A percentile compares a stretch with the other conserved stretches of the same genome.
These are phyloP conservation scores for Nakazawaea pomicola DNA, from an alignment of 805 yeast genomes.

Conservation along the genomic window DNA sequence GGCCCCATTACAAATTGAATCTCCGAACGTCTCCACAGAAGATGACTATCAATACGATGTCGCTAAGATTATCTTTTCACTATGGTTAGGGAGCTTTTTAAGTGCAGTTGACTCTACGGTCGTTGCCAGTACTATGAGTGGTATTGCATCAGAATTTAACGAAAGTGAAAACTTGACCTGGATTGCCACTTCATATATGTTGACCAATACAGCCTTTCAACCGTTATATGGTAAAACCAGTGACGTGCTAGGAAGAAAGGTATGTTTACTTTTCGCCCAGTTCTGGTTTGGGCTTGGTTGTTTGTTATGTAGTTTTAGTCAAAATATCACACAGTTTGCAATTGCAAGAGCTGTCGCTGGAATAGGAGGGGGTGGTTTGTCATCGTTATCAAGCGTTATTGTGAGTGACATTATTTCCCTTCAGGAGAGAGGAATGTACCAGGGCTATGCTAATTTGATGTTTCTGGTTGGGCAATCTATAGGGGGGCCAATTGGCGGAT, in stretches of 20 bases:
- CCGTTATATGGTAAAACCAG: conserved; percentile 68
- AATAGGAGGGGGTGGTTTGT: conserved; percentile 53
- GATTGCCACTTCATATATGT: conserved; percentile 68
- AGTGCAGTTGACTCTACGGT: conserved; percentile 57
- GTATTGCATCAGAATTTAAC: conserved; percentile 55
- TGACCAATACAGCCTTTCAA: conserved; percentile 70
- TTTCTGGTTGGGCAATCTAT: conserved; percentile 34
- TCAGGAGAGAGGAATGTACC: conserved; percentile 46
- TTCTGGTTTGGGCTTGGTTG: conserved; percentile 40
- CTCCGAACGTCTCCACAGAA: background rate
- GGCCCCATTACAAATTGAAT: background rate
- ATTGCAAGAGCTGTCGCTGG: conserved; percentile 53
- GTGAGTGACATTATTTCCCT: conserved; percentile 53
- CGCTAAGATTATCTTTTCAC: conserved; percentile 23
- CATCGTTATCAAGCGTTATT: conserved; percentile 45
- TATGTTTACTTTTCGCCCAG: conserved; percentile 38
- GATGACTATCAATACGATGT: conserved; percentile 2
- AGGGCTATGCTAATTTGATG: conserved; percentile 42
- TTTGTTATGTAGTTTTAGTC: conserved; percentile 35
- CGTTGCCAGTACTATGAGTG: conserved; percentile 52
- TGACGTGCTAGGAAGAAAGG: conserved; percentile 56
- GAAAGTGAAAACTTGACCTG: conserved; percentile 50
- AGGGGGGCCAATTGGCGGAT: conserved; percentile 41
- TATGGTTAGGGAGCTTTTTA: conserved; percentile 44
- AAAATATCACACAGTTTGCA: conserved; percentile 38